phyloP scores from a whole-genome alignment of 2,329 filamentous ascomycete species.

The Trichoderma brevicompactum region DNA sequence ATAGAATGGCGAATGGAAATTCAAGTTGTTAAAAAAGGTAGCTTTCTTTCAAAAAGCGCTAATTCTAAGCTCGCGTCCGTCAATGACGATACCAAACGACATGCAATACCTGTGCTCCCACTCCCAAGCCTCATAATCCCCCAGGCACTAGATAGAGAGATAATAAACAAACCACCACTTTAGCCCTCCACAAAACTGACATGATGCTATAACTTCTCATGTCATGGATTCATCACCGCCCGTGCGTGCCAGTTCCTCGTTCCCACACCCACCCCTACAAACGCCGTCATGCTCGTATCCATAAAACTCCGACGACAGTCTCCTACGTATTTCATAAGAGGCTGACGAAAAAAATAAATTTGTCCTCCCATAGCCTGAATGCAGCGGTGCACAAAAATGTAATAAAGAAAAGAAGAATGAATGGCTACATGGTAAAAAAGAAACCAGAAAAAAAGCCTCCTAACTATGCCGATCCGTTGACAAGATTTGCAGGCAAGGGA shows the following conservation, averaged over 20 bases:
- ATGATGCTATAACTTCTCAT: neutral
- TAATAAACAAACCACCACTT: neutral
- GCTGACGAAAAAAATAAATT: neutral
- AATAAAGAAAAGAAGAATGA: neutral
- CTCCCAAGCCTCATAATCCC: neutral
- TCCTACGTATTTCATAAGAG: neutral
- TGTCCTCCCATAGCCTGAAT: neutral
- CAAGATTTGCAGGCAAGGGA: constrained; percentile 43
- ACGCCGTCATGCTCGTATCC: constrained; percentile 16
- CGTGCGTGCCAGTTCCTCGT: neutral
- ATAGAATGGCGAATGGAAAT: neutral
- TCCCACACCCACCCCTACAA: constrained; percentile 13
- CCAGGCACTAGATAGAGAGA: neutral
- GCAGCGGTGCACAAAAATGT: constrained; percentile 16
- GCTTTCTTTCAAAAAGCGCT: neutral
- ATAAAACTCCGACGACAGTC: constrained; percentile 18
- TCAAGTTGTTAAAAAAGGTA: neutral
- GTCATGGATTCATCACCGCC: neutral
- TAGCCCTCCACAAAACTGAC: neutral
- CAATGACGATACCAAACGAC: neutral
- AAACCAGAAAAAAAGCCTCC: neutral
- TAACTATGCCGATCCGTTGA: constrained; percentile 42
- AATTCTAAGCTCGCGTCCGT: neutral
- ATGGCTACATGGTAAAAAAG: neutral
- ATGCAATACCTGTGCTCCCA: neutral